Evolutionary conservation across 495 filamentous ascomycete species (phyloP), one percentile per base, ranked within the genome.

Genomic region (Aspergillus olivimuriae): DNA sequence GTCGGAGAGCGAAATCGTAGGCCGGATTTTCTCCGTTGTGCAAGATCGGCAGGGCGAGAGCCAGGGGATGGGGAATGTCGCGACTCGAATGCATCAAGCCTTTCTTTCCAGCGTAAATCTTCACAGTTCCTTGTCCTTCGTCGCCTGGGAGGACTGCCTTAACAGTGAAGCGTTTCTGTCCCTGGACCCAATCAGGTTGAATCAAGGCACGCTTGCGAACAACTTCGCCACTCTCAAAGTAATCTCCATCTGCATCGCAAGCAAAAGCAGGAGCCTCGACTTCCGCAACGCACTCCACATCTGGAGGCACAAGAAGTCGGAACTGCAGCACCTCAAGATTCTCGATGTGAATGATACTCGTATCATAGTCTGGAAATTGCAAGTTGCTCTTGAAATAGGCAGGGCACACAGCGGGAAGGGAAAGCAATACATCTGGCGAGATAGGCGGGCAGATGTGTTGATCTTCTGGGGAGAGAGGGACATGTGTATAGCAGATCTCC

Each of bases 21-120:
- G 87, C 80, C 0, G 94, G 91, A 53, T 97, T 97, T 37, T 86
- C 82, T 43, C 91, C 94, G 0, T 78, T 83, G 65, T 99, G 92
- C 32, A 86, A 72, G 28, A 99, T 84, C 3, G 92, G 92, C 16
- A 99, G 67, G n/a, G 89, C 82, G 43, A 97, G 81, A 9, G 90
- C 89, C 33, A 99, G 68, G 1, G 92, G 81, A 57, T 97, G 89
- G 2, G 92, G 91, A 24, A 94, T 95, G 55, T 92, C 86, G 53
- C 89, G 89, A 68, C 88, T 87, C 38, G 86, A 89, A 63, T 95
- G 91, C 87, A 95, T 95, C 35, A 99, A 71, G 0, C 92, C 94
- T 36, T 88, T 81, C 60, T 88, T 92, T 20, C 92, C 92, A 18
- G 89, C 89, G 60, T 95, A 97, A 17, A 99, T 72, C 58, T 95